Evolutionary conservation across 768 basidiomycete species (phyloP).

Genomic region (Peribolospora kevripleyi): DNA sequence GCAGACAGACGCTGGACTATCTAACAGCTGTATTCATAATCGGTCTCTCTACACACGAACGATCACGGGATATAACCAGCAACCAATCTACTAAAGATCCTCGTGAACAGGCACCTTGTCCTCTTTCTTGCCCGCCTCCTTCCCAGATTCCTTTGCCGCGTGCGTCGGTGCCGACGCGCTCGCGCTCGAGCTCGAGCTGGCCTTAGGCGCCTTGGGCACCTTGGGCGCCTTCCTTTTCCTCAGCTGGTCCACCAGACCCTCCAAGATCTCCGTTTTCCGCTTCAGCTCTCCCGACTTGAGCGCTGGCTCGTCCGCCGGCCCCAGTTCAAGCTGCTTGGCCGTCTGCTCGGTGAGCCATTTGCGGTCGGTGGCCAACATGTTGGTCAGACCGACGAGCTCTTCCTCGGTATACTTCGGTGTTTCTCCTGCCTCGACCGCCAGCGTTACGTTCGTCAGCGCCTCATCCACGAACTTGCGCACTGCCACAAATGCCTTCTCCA

Average conservation of each 20-base stretch:
- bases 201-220: slow-evolving; percentile 3
- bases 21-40: too few species aligned
- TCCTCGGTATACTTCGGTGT: slow-evolving; percentile 60
- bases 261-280: slow-evolving; percentile 51
- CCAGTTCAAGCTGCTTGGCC: slow-evolving; percentile 51
- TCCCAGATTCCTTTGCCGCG: slow-evolving; percentile 5
- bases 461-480: slow-evolving; percentile 51
- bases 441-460: slow-evolving; percentile 47
- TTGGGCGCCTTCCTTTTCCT: slow-evolving; percentile 11
- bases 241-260: slow-evolving; percentile 29
- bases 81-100: too few species aligned
- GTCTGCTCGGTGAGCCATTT: slow-evolving; percentile 59
- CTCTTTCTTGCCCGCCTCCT: slow-evolving; percentile 5
- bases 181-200: too few species aligned
- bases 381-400: slow-evolving; percentile 63
- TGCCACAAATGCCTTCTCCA: slow-evolving; percentile 41
- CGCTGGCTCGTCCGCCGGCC: slow-evolving; percentile 59
- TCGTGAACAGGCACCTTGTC: slow-evolving; percentile 2
- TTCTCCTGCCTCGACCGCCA: slow-evolving; percentile 33
- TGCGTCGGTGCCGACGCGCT: too few species aligned
- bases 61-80: too few species aligned
- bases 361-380: slow-evolving; percentile 51
- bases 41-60: too few species aligned
- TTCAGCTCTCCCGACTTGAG: slow-evolving; percentile 67
- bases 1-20: too few species aligned